Base-by-base conservation (phyloP, 768 basidiomycete species). In the Vararia minispora region DNA sequence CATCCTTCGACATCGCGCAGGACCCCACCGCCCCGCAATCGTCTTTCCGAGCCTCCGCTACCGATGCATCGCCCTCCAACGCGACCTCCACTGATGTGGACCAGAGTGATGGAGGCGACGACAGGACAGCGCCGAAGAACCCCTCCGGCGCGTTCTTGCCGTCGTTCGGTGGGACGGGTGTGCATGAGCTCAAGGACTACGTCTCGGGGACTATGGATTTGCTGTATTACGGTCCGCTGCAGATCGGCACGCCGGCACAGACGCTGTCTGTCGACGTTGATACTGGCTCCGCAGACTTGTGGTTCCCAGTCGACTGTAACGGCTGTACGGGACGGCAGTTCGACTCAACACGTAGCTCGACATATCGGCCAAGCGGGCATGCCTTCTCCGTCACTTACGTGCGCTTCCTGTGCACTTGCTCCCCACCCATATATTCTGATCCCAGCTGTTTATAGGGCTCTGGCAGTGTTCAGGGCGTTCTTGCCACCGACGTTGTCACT, bases 241-340 rank as follows among this genome's bases (percentile, higher is more conserved):
- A 45, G 5, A 61, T 83, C 36, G 82, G 81, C 8, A 74, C 74
- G 13, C 69, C 70, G 1, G 46, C 58, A 1, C 77, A 80, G 52
- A 37, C 45, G 16, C 48, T 82, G 13, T 60, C 64, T 2, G 65
- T 82, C 24, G 71, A 78, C 53, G 59, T 82, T 45, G 81, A 84
- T 54, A 82, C 80, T 3, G 77, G 80, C 35, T 76, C 73, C 6
- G 62, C 71, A 24, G 81, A 84, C 51, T 60, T 78, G n/a, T 82
- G 79, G 74, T 53, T 68, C 14, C 63, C 69, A 21, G 52, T 57
- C 11, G 37, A 51, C 30, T 74, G 73, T 48, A 11, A 32, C 1
- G 26, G 46, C 12, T 76, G 73, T 42, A 43, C 44, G n/a, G 51
- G 56, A 33, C 51, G 36, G 11, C 62, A 64, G 39, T 75, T 69